Conservation (phyloP, 148 eudicot species). For the Mesembryanthemum crystallinum region DNA sequence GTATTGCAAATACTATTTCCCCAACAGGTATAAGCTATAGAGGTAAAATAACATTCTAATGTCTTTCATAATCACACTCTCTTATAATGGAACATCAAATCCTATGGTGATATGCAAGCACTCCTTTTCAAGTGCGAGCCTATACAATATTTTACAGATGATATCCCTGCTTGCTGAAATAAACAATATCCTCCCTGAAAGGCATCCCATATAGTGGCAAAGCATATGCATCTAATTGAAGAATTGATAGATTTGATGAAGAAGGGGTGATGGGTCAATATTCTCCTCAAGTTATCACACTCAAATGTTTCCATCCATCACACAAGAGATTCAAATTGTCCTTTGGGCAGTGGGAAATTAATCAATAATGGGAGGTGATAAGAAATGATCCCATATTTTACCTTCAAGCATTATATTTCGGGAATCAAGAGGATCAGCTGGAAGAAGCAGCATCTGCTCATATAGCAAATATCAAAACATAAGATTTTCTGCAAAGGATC, state of each 20-base stretch:
- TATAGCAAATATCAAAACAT: constrained; percentile 11
- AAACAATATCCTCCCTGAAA: neutral
- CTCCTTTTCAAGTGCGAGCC: neutral
- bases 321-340: neutral
- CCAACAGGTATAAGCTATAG: neutral
- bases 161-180: neutral
- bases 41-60: neutral
- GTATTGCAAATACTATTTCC: neutral
- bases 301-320: neutral
- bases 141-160: neutral
- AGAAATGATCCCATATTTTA: constrained; percentile 21
- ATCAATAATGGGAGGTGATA: neutral
- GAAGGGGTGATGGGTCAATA: neutral
- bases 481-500: neutral
- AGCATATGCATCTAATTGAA: neutral
- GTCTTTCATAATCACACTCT: neutral
- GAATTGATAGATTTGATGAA: neutral
- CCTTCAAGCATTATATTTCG: constrained; percentile 98
- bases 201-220: neutral
- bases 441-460: constrained; percentile 72
- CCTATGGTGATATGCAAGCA: neutral
- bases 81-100: neutral
- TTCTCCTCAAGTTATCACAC: constrained; percentile 1
- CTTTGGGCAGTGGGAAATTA: neutral
- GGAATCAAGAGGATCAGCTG: constrained; percentile 91